Evolutionary conservation across 441 rosid genomes (phyloP), one percentile per base, ranked within the genome.

Genomic region (Erodium texanum): DNA sequence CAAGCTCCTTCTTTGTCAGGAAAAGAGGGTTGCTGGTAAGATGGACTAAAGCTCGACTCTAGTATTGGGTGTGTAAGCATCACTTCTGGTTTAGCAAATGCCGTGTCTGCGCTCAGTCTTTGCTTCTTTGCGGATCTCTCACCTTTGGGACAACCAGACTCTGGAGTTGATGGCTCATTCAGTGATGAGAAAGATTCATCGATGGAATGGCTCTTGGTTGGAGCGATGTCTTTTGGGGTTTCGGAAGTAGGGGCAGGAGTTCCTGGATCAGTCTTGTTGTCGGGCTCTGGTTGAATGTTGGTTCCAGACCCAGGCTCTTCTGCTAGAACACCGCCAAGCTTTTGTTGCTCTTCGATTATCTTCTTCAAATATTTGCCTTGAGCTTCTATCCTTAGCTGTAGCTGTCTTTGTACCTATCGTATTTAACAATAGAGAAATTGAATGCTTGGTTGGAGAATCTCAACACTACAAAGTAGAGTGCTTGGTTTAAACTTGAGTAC

Each of bases 271-370:
- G 81, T 83, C 77, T 90, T 88, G 70, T 84, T 27, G 4, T 27
- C 96, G 38, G 86, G 78, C 75, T 87, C 93, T 34, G 68, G 82
- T 69, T 73, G 68, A 69, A 77, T 71, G 24, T 80, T 86, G 14
- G 85, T 78, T 27, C 75, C 87, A 3, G 81, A 74, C 11, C 74
- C 80, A 19, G 88, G 84, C 23, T 75, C 78, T 70, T 93, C 96
- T 34, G 78, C 78, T 23, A 93, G 83, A 65, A 74, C 86, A 43
- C 96, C 96, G 68, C 89, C 88, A 2, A 89, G 83, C 66, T 88
- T 85, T 19, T 90, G 97, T 74, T 94, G 97, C 87, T 94, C 99
- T 84, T 94, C 97, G 54, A 94, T 94, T 76, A 94, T 94, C 86
- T 91, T 94, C 84, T 94, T 91, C 79, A 94, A 79, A 81, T 91